These are phyloP conservation scores for Arthrinium puccinioides DNA, from an alignment of 2,329 filamentous ascomycete genomes.

Conservation along the genomic window DNA sequence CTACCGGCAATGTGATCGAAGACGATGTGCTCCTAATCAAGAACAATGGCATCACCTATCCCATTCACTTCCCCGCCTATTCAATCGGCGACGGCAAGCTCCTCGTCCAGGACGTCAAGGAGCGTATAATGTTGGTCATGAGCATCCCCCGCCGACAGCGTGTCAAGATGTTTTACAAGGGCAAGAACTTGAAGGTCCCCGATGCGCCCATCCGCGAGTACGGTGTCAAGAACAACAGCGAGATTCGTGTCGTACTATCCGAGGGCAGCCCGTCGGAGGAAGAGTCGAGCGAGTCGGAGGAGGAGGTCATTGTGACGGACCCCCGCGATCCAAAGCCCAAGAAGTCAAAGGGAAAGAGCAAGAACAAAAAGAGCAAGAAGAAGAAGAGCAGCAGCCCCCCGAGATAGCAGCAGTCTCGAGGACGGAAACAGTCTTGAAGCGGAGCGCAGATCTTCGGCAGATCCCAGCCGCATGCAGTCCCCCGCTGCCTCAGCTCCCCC, in stretches of 20 bases:
- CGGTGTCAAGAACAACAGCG: slow-evolving; percentile 54
- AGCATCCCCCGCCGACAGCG: slow-evolving; percentile 41
- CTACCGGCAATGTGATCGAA: slow-evolving; percentile 34
- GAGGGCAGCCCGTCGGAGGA: slow-evolving; percentile 37
- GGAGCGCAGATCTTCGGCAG: slow-evolving; percentile 22
- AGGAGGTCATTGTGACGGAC: slow-evolving; percentile 37
- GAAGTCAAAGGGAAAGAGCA: slow-evolving; percentile 34
- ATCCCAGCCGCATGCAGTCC: slow-evolving; percentile 29
- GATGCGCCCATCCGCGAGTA: slow-evolving; percentile 54
- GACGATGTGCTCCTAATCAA: slow-evolving; percentile 68
- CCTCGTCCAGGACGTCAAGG: slow-evolving; percentile 56
- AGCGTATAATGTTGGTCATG: slow-evolving; percentile 61
- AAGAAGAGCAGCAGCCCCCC: slow-evolving; percentile 32
- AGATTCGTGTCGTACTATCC: slow-evolving; percentile 51
- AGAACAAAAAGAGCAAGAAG: slow-evolving; percentile 22
- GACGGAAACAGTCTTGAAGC: slow-evolving; percentile 27
- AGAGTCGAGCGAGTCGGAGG: slow-evolving; percentile 31
- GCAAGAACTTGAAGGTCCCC: slow-evolving; percentile 51
- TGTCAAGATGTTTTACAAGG: slow-evolving; percentile 68
- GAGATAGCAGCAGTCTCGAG: slow-evolving; percentile 34
- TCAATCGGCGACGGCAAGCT: slow-evolving; percentile 69
- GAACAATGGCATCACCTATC: slow-evolving; percentile 57
- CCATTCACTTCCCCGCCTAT: slow-evolving; percentile 67
- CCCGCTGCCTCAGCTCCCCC: slow-evolving; percentile 30
- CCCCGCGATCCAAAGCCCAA: slow-evolving; percentile 29